Evolutionary conservation across 1,284 basidiomycete species (phyloP), one percentile per base, ranked within the genome.

Genomic region (Ustilago shanxiensis): DNA sequence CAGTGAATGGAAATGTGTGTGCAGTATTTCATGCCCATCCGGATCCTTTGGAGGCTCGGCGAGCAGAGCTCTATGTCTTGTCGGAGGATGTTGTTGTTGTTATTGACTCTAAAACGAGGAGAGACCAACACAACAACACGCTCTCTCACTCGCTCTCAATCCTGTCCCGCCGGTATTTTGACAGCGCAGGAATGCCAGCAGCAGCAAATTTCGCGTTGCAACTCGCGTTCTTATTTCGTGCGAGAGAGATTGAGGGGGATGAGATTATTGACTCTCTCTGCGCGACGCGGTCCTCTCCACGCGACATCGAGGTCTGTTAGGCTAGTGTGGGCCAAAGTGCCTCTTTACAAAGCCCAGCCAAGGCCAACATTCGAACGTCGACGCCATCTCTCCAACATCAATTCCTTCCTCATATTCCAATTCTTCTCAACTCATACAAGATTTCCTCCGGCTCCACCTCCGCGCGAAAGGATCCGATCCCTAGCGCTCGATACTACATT

Each of bases 101-200:
- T 26, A 9, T 26, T n/a, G 47, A 26, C n/a, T n/a, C n/a, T n/a
- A n/a, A 11, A 5, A 7, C 24, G 14, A 6, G 24, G 26, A 26
- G 39, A 57, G 55, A 57, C 55, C 55, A 57, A 57, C 55, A 57
- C 55, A 41, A 11, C 33, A 56, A 56, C 35, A 56, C 35, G 8
- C 14, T 7, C 14, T 7, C 35, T 37, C 35, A 56, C 35, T 37
- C 14, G 35, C 14, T 7, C 35, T 37, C 35, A 10, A 3, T 37
- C 9, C 14, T 7, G 8, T n/a, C n/a, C 44, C 44, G 44, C 8
- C 13, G 44, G n/a, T n/a, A n/a, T n/a, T 49, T 49, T 9, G 47
- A 49, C 47, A 49, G 47, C 44, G 44, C 44, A 11, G 35, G 35
- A 37, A 37, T 37, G 44, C 22, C 39, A 41, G 18, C 39, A 41